Conservation (phyloP, 352 stramenopile species). For the Pythium dissimile region DNA sequence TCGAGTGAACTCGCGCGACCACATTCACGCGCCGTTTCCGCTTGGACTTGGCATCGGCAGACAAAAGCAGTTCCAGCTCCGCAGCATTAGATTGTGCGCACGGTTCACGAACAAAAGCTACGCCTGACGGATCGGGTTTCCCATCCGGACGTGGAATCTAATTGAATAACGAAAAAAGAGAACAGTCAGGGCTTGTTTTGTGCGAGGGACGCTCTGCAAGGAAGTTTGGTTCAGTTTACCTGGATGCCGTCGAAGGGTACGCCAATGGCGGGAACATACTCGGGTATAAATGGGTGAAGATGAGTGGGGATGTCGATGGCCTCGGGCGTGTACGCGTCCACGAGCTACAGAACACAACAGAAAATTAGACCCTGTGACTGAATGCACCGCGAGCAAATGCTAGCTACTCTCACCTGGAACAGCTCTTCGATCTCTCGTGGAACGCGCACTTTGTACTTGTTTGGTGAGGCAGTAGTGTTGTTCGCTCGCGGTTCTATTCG, state of each 20-base stretch:
- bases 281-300: conserved; percentile 92
- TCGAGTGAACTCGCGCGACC: conserved; percentile 69
- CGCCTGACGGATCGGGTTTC: conserved; percentile 67
- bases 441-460: conserved; percentile 35
- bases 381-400: not conserved
- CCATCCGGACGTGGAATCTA: conserved; percentile 87
- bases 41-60: conserved; percentile 31
- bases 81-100: conserved; percentile 82
- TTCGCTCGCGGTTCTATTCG: not conserved
- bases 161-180: too few relatives aligned
- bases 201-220: too few relatives aligned
- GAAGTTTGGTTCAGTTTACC: too few relatives aligned
- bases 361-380: too few relatives aligned
- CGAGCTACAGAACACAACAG: conserved; percentile 36
- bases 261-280: conserved; percentile 84
- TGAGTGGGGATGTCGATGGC: conserved; percentile 87
- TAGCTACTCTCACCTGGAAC: conserved; percentile 35
- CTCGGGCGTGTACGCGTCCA: conserved; percentile 85
- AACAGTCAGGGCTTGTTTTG: too few relatives aligned
- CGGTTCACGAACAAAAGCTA: conserved; percentile 88
- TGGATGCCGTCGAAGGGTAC: conserved; percentile 70
- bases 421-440: conserved; percentile 54
- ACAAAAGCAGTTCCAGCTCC: conserved; percentile 89
- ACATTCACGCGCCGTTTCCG: conserved; percentile 15
- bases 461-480: not conserved